Base-by-base conservation (phyloP, 2,329 filamentous ascomycete genomes). In the Echinosphaeria canescens region DNA sequence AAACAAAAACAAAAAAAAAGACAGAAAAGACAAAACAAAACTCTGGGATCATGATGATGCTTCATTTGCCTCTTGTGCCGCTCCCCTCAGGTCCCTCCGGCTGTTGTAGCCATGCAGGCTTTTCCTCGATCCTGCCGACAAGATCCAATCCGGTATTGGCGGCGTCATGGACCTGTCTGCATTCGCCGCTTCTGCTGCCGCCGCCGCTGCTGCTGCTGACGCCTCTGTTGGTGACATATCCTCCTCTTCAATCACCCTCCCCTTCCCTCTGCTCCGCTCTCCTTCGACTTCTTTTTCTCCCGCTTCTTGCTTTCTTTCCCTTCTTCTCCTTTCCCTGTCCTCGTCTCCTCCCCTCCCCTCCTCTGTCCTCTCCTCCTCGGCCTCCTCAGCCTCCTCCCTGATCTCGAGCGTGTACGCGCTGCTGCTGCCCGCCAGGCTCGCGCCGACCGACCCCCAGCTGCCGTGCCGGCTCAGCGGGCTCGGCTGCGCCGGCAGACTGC, bases 81-180 rank as follows among this genome's bases (percentile, higher is more conserved):
- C 28, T 30, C 30, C 37, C 38, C 29, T 43, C 36, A 6, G 32
- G 32, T 18, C 33, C 30, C 32, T 26, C 39, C 39, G 37, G 39
- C 41, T 50, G 28, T 52, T 47, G 33, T 60, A 61, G 11, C 49
- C 52, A n/a, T 47, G 39, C 35, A 63, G 44, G 38, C 56, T 65
- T 15, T 51, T 52, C 30, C 54, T 50, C 27, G 53, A 44, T n/a
- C 60, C 59, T 1, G 59, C 56, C 30, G 53, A 58, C 29, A 72
- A 42, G 19, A 70, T 56, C 56, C 63, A 72, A 5, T 67, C 62
- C 1, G 66, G 66, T 22, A 71, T 65, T 2, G 64, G 64, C 9
- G 66, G 62, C 8, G 62, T 68, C 48, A 69, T 53, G 22, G 52
- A 53, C 25, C 55, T 47, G 36, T 59, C 56, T 6, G 42, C 37